Conservation (phyloP, 805 yeast genomes). For the Millerozyma acaciae region DNA sequence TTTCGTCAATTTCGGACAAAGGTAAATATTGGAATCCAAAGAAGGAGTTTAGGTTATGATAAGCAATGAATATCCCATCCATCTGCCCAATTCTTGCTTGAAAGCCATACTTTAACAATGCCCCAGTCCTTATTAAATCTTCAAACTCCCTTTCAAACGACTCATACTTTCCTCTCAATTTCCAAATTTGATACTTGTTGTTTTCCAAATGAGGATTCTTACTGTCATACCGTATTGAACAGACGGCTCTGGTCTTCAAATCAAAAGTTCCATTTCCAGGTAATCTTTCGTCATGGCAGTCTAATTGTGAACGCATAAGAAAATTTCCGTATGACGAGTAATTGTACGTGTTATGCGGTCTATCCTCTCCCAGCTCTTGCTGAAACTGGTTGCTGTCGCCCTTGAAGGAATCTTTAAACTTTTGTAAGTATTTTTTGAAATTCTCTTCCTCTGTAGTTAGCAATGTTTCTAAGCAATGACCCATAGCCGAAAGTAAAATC, state of each 20-base stretch:
- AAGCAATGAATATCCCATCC: slow-evolving; percentile 95
- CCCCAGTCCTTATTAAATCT: slow-evolving; percentile 68
- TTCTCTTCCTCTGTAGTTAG: slow-evolving; percentile 58
- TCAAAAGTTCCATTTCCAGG: slow-evolving; percentile 95
- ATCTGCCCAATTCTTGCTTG: slow-evolving; percentile 94
- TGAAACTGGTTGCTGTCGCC: slow-evolving; percentile 7
- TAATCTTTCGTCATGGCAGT: slow-evolving; percentile 67
- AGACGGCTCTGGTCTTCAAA: slow-evolving; percentile 85
- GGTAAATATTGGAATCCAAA: slow-evolving; percentile 92
- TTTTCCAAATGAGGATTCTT: slow-evolving; percentile 51
- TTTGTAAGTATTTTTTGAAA: slow-evolving; percentile 38
- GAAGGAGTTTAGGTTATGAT: slow-evolving; percentile 73
- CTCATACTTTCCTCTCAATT: slow-evolving; percentile 61
- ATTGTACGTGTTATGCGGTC: slow-evolving; percentile 49
- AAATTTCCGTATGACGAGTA: slow-evolving; percentile 68
- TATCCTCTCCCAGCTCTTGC: slow-evolving; percentile 6
- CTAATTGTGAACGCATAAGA: slow-evolving; percentile 85
- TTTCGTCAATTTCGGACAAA: slow-evolving; percentile 60
- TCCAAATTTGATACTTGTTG: slow-evolving; percentile 65
- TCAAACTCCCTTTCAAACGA: slow-evolving; percentile 77
- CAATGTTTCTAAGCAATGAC: slow-evolving; percentile 74
- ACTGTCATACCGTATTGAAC: slow-evolving; percentile 77
- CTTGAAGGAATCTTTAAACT: slow-evolving; percentile 8
- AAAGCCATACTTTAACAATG: slow-evolving; percentile 77
- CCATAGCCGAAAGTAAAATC: slow-evolving; percentile 66